Percentiles rank a stretch among this genome's conserved stretches.
These are phyloP conservation scores for Saccharomyces uvarum DNA, from an alignment of 1,139 yeast species.

Conservation along the genomic window DNA sequence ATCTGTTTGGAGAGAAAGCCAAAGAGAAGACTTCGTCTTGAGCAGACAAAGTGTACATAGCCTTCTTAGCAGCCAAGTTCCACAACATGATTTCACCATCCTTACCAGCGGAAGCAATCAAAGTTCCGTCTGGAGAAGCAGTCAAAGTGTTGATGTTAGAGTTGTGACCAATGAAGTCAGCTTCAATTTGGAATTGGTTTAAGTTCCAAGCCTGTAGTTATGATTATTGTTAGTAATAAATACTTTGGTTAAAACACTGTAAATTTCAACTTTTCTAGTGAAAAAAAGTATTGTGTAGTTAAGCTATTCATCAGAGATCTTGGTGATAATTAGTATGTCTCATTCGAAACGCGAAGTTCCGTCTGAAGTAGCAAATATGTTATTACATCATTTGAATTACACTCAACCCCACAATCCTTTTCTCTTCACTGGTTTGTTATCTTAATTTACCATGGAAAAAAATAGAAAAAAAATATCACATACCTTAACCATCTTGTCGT, in stretches of 20 bases:
- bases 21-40: slow-evolving; percentile 97
- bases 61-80: slow-evolving; percentile 86
- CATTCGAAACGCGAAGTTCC: slow-evolving; percentile 63
- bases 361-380: slow-evolving; percentile 99
- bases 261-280: not conserved
- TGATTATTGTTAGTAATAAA: not conserved
- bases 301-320: slow-evolving; percentile 79
- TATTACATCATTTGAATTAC: slow-evolving; percentile 49
- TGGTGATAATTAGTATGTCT: slow-evolving; percentile 92
- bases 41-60: slow-evolving; percentile 90
- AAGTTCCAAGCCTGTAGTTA: slow-evolving; percentile 82
- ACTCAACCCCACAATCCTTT: not conserved
- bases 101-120: slow-evolving; percentile 99
- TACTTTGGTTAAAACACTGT: not conserved
- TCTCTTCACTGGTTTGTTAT: not conserved
- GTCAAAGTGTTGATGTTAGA: slow-evolving; percentile 97
- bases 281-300: not conserved
- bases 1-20: slow-evolving; percentile 99
- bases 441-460: slow-evolving; percentile 7
- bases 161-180: slow-evolving; percentile 99
- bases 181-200: slow-evolving; percentile 75
- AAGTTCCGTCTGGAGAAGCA: slow-evolving; percentile 98
- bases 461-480: slow-evolving; percentile 37
- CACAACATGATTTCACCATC: slow-evolving; percentile 98
- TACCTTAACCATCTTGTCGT: slow-evolving; percentile 99